phyloP scores from a whole-genome alignment of 805 yeast species.

The Metschnikowia chrysomelidarum region DNA sequence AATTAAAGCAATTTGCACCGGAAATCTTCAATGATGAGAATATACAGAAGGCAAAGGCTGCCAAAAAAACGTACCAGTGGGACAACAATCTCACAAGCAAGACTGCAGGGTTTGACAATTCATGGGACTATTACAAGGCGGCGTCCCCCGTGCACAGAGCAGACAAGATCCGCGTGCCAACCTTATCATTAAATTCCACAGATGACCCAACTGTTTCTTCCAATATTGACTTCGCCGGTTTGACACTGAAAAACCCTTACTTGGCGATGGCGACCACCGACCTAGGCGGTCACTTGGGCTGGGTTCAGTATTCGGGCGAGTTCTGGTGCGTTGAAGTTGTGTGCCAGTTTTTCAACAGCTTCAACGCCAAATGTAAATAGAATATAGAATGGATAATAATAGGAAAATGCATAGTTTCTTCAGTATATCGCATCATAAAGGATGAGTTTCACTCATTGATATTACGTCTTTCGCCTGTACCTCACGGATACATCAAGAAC shows the following conservation, averaged over 20 bases:
- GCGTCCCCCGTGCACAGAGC: slow-evolving; percentile 59
- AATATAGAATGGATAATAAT: no score
- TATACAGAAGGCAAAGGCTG: slow-evolving; percentile 49
- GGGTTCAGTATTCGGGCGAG: slow-evolving; percentile 57
- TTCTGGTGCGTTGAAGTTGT: slow-evolving; percentile 56
- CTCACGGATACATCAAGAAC: no score
- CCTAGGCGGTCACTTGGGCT: slow-evolving; percentile 83
- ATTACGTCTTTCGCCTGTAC: no score
- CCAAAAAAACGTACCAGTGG: slow-evolving; percentile 49
- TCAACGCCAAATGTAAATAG: slow-evolving; percentile 16
- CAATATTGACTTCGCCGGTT: slow-evolving; percentile 51
- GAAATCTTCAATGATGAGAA: slow-evolving; percentile 27
- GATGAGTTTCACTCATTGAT: no score
- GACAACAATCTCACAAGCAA: slow-evolving; percentile 66
- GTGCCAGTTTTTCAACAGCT: slow-evolving; percentile 33
- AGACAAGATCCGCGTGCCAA: slow-evolving; percentile 56
- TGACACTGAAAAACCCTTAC: slow-evolving; percentile 53
- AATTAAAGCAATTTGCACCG: slow-evolving; percentile 28
- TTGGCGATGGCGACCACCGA: slow-evolving; percentile 55
- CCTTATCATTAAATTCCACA: slow-evolving; percentile 55
- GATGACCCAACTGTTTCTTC: slow-evolving; percentile 77
- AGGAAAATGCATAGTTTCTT: no score
- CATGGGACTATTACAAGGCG: slow-evolving; percentile 60
- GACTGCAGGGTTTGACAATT: slow-evolving; percentile 61
- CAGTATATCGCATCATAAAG: no score